Conservation (phyloP, 1,284 basidiomycete species). For the Porogramme epimiltina region DNA sequence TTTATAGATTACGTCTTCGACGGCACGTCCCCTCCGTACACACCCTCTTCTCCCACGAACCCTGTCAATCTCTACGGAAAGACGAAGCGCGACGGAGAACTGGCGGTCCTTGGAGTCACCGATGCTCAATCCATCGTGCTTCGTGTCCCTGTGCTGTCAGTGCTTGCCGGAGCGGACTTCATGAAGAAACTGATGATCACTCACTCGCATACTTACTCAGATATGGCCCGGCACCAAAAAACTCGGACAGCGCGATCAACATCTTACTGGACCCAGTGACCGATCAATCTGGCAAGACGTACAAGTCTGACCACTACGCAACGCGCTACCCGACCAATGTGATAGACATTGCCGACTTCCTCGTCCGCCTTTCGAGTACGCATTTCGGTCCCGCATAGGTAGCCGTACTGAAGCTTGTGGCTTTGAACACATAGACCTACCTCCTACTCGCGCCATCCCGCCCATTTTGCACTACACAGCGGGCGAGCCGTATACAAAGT, state of each 20-base stretch:
- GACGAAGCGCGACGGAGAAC: conserved; percentile 79
- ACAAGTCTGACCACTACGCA: conserved; percentile 88
- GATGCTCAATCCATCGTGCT: conserved; percentile 64
- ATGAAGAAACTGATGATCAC: too few relatives aligned
- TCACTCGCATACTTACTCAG: conserved; percentile 39
- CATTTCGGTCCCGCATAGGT: conserved; percentile 2
- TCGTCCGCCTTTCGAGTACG: conserved; percentile 66
- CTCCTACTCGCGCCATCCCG: conserved; percentile 45
- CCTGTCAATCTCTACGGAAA: conserved; percentile 79
- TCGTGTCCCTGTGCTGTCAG: conserved; percentile 80
- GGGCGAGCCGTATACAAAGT: conserved; percentile 80
- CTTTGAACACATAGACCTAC: conserved; percentile 25
- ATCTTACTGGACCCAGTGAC: conserved; percentile 76
- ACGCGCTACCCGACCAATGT: conserved; percentile 83
- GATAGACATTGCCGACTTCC: conserved; percentile 73
- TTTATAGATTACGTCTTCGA: conserved; percentile 82
- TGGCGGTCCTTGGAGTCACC: conserved; percentile 56
- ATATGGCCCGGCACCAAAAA: conserved; percentile 77
- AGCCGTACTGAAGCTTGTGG: neutral
- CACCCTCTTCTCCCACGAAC: conserved; percentile 63
- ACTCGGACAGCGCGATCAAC: conserved; percentile 81
- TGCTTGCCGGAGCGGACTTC: too few relatives aligned
- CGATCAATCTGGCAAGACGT: conserved; percentile 76
- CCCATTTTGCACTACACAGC: conserved; percentile 77
- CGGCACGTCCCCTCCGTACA: conserved; percentile 79